These are phyloP conservation scores for Trichopus zeylanicus DNA, from an alignment of 116 monocot species.

Conservation along the genomic window DNA sequence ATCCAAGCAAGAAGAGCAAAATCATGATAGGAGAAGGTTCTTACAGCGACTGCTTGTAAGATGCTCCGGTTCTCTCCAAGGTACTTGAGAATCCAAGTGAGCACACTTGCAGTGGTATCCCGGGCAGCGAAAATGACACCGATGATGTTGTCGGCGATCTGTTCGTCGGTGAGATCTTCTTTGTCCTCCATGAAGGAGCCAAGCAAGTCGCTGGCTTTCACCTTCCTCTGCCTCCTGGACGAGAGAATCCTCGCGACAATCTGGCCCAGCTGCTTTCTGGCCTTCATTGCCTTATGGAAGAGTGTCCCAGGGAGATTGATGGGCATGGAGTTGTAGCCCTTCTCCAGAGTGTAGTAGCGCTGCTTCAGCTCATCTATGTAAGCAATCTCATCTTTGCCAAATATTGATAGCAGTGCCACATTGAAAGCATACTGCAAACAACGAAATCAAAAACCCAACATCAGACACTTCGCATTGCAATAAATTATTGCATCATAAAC, in stretches of 20 bases:
- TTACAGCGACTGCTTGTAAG: slow-evolving; percentile 70
- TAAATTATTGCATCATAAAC: too few species aligned
- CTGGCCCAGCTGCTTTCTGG: slow-evolving; percentile 34
- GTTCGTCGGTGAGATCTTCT: slow-evolving; percentile 67
- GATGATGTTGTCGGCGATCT: slow-evolving; percentile 91
- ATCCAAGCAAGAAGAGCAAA: too few species aligned
- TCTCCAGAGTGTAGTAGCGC: slow-evolving; percentile 80
- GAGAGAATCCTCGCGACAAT: slow-evolving; percentile 44
- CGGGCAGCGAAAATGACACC: slow-evolving; percentile 94
- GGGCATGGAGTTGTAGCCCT: slow-evolving; percentile 89
- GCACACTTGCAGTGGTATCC: slow-evolving; percentile 88
- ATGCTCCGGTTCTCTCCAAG: slow-evolving; percentile 65
- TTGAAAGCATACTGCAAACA: slow-evolving; percentile 64
- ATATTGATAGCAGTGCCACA: slow-evolving; percentile 75
- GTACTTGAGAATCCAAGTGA: slow-evolving; percentile 95
- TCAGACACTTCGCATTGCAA: too few species aligned
- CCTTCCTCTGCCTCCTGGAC: slow-evolving; percentile 23
- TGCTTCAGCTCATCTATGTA: slow-evolving; percentile 63
- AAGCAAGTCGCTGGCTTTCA: slow-evolving; percentile 33
- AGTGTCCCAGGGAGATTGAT: slow-evolving; percentile 70
- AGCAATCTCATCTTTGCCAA: slow-evolving; percentile 46
- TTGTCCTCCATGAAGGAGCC: slow-evolving; percentile 65
- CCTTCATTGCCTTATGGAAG: slow-evolving; percentile 77
- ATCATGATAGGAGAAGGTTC: background rate
- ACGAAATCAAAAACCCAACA: background rate